Evolutionary conservation across 495 filamentous ascomycete genomes (phyloP).

Genomic region (Neurospora intermedia): DNA sequence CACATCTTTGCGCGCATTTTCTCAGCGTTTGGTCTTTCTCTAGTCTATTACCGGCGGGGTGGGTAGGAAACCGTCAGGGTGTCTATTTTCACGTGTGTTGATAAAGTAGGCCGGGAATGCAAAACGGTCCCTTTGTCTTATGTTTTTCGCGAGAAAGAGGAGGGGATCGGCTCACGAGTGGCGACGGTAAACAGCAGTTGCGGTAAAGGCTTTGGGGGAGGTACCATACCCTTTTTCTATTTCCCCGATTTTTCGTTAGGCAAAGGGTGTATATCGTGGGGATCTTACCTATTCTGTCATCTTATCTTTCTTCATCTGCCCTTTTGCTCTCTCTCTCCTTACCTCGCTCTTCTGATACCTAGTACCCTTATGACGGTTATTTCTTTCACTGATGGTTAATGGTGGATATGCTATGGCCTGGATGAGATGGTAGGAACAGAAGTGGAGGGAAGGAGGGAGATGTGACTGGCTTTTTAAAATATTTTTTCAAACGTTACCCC

Average conservation of each 20-base stretch:
- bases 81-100: conserved; percentile 10
- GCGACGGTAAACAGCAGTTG: not conserved
- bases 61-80: conserved; percentile 1
- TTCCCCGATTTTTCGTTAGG: not conserved
- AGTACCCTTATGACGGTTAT: not conserved
- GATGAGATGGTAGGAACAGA: not conserved
- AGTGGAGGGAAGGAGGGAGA: not conserved
- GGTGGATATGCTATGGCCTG: not conserved
- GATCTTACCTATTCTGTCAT: conserved; percentile 5
- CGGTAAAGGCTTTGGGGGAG: not conserved
- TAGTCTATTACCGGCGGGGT: conserved; percentile 1
- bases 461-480: not conserved
- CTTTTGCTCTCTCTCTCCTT: conserved; percentile 1
- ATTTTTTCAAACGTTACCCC: not conserved
- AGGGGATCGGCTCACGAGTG: not conserved
- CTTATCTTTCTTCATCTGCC: conserved; percentile 2
- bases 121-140: conserved; percentile 8
- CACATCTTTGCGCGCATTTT: conserved; percentile 7
- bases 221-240: not conserved
- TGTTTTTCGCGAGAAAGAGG: not conserved
- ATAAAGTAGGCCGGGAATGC: conserved; percentile 14
- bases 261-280: not conserved
- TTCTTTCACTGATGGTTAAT: not conserved
- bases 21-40: conserved; percentile 5
- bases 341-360: not conserved